Evolutionary conservation across 495 filamentous ascomycete species (phyloP), one percentile per base, ranked within the genome.

Genomic region (Aspergillus homomorphus): DNA sequence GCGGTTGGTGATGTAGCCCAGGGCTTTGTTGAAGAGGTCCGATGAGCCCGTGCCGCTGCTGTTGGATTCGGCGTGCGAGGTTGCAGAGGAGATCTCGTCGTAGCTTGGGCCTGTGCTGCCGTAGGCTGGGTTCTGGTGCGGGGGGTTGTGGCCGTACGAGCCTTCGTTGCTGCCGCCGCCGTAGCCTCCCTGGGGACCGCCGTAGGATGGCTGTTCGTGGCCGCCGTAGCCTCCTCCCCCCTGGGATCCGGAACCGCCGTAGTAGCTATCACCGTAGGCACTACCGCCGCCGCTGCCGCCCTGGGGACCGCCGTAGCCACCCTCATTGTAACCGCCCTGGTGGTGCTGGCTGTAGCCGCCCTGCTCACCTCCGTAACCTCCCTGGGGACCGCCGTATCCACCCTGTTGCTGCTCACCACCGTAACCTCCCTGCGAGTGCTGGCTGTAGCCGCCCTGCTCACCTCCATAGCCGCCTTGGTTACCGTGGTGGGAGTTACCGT

Each of bases 1-100:
- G 57, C 76, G 75, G n/a, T 74, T 68, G 4, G 75, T 64, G 26
- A 86, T 61, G 73, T 79, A 76, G 45, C 63, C 66, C 4, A 87
- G 53, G 1, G 79, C 83, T 15, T 62, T 69, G 57, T 57, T 63
- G 75, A 85, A 87, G 26, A 87, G 62, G 45, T 38, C 33, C 6
- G 58, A 66, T 12, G 58, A 50, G 59, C 83, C 77, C 52, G 21
- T 24, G 51, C 57, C 58, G 44, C 59, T 62, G 55, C 75, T 59
- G 58, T 84, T 68, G 20, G 74, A 63, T 6, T 67, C 52, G 1
- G 83, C 83, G 70, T 84, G 78, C 3, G 71, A 62, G 30, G 68
- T 69, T 6, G 80, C 82, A 56, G 70, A 68, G 61, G 66, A 70
- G 67, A 79, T 74, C 53, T 85, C 78, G 61, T 77, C 61, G 45